Evolutionary conservation across 2,329 filamentous ascomycete genomes (phyloP).

Genomic region (Fusarium sp.): DNA sequence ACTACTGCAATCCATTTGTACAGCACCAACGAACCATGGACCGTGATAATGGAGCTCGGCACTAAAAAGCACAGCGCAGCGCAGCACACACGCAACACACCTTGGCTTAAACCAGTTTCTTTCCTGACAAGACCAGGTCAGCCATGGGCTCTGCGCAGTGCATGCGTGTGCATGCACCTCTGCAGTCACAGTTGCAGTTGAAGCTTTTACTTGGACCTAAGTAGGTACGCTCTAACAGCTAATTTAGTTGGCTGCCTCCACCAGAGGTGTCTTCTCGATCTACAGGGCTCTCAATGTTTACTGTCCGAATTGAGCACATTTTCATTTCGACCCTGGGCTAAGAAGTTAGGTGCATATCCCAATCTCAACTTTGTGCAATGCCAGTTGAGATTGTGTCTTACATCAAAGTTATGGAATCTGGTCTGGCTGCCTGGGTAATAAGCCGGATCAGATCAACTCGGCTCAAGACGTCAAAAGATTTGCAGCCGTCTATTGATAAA

Average conservation of each 20-base stretch:
- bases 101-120: slow-evolving; percentile 5
- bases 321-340: slow-evolving; percentile 27
- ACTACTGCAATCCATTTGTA: slow-evolving; percentile 33
- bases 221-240: neutral
- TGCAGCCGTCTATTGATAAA: slow-evolving; percentile 10
- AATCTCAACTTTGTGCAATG: slow-evolving; percentile 12
- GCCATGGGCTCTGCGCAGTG: neutral
- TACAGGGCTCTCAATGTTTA: slow-evolving; percentile 1
- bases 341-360: slow-evolving; percentile 6
- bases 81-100: neutral
- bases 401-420: neutral
- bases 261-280: neutral
- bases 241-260: slow-evolving; percentile 18
- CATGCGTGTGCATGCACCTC: neutral
- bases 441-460: neutral
- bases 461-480: neutral
- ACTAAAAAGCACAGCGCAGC: neutral
- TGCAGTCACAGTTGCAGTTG: neutral
- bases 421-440: neutral
- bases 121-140: neutral
- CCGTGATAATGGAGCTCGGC: slow-evolving; percentile 11
- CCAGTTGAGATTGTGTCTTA: slow-evolving; percentile 2
- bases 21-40: slow-evolving; percentile 18
- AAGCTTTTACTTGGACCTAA: neutral
- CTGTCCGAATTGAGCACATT: neutral